Percentiles rank a stretch among this genome's conserved stretches.
phyloP scores from a whole-genome alignment of 441 rosid species.

The Erodium texanum region DNA sequence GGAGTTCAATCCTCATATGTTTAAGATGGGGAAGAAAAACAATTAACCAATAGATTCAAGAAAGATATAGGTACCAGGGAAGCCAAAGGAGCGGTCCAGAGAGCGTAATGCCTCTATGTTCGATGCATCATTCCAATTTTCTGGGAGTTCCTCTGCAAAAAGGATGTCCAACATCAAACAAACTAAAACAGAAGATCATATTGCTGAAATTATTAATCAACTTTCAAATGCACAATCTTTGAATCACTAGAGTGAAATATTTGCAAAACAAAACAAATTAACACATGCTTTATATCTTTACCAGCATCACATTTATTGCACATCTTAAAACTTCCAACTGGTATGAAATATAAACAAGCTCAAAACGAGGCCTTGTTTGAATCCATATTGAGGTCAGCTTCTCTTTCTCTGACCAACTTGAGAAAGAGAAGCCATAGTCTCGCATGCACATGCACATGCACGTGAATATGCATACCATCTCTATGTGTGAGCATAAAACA shows the following conservation, averaged over 20 bases:
- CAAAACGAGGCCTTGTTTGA: neutral
- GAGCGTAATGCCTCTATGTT: constrained; percentile 56
- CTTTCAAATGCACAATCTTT: neutral
- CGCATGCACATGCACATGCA: neutral
- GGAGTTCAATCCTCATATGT: no score
- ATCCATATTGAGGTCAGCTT: neutral
- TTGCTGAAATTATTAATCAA: neutral
- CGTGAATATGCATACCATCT: neutral
- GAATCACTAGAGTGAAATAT: neutral
- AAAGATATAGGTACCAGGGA: constrained; percentile 54
- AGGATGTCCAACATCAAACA: constrained; percentile 14
- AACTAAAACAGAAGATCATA: constrained; percentile 10
- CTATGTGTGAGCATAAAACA: neutral
- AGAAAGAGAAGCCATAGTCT: neutral
- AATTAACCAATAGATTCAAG: constrained; percentile 15
- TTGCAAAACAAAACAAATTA: neutral
- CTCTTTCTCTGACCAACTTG: neutral
- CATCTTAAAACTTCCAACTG: no score
- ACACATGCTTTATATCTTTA: neutral
- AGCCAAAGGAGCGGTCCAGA: constrained; percentile 73
- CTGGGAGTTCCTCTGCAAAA: constrained; percentile 58
- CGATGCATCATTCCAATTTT: constrained; percentile 50
- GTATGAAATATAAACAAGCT: neutral
- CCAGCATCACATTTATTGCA: neutral
- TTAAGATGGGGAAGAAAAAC: constrained; percentile 7